phyloP scores from a whole-genome alignment of 2,329 filamentous ascomycete genomes.

The Nigrograna mackinnonii region DNA sequence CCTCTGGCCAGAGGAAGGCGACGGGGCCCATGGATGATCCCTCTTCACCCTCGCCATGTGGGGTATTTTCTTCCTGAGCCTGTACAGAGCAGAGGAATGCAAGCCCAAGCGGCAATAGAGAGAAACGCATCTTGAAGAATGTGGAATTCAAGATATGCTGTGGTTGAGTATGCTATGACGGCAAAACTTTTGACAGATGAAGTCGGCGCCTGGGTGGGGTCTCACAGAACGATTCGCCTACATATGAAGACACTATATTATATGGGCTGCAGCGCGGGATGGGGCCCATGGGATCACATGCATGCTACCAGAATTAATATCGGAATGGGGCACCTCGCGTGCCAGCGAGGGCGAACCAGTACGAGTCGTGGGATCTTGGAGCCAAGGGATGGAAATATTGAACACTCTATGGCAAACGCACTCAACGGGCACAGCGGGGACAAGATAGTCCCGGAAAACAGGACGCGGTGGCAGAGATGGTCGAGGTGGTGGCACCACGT shows the following conservation, averaged over 20 bases:
- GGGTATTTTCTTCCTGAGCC: constrained; percentile 13
- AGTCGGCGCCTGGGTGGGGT: too few relatives aligned
- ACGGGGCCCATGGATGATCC: constrained; percentile 57
- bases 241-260: too few relatives aligned
- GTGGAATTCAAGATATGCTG: too few relatives aligned
- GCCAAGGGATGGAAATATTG: constrained; percentile 22
- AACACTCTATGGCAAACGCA: background rate
- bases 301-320: too few relatives aligned
- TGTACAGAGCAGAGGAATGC: constrained; percentile 1
- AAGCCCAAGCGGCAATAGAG: background rate
- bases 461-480: background rate
- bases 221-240: too few relatives aligned
- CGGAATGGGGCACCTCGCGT: too few relatives aligned
- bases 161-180: too few relatives aligned
- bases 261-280: too few relatives aligned
- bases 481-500: constrained; percentile 1
- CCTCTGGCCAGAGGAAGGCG: constrained; percentile 64
- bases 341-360: constrained; percentile 2
- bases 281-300: too few relatives aligned
- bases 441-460: background rate
- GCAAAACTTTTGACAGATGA: too few relatives aligned
- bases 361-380: constrained; percentile 10
- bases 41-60: constrained; percentile 30
- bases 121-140: constrained; percentile 9
- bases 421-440: background rate